Percentiles rank a stretch among this genome's conserved stretches.
These are phyloP conservation scores for Mrakia frigida DNA, from an alignment of 768 basidiomycete genomes.

Conservation along the genomic window DNA sequence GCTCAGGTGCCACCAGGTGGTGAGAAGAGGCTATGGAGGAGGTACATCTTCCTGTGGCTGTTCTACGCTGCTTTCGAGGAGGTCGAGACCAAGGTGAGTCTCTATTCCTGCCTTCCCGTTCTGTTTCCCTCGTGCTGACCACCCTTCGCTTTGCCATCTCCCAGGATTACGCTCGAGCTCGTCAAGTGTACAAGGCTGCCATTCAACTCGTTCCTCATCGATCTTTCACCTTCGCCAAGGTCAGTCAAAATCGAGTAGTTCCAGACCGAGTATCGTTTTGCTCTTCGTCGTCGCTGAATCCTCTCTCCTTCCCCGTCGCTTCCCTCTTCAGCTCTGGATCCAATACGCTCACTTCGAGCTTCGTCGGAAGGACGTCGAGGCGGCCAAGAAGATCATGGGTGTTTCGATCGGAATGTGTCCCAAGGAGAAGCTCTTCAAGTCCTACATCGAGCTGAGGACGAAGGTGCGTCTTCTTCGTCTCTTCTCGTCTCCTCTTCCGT, in stretches of 20 bases:
- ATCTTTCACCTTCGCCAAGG: conserved; percentile 92
- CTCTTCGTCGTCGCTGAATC: neutral
- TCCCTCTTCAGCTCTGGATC: conserved; percentile 64
- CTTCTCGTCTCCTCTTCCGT: neutral
- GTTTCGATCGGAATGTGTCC: conserved; percentile 91
- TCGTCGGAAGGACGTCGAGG: conserved; percentile 68
- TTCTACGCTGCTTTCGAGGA: conserved; percentile 97
- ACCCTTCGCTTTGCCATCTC: neutral
- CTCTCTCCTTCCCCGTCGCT: neutral
- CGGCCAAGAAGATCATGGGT: conserved; percentile 85
- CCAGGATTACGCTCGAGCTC: conserved; percentile 75
- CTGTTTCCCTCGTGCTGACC: neutral
- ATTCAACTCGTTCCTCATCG: conserved; percentile 88
- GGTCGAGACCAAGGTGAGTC: conserved; percentile 76
- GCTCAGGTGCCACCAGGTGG: conserved; percentile 89
- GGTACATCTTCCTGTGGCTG: conserved; percentile 61
- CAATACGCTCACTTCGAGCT: conserved; percentile 90
- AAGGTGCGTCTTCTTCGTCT: conserved; percentile 54
- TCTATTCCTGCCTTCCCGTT: neutral
- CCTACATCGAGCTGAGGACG: conserved; percentile 89
- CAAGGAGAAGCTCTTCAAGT: conserved; percentile 90
- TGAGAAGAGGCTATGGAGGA: conserved; percentile 72
- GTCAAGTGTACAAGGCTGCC: conserved; percentile 89
- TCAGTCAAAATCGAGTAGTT: conserved; percentile 23
- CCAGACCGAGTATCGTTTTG: too few species aligned